Percentiles rank a stretch among this genome's conserved stretches.
These are phyloP conservation scores for Cryptococcus wingfieldii DNA, from an alignment of 1,284 basidiomycete species.

Conservation along the genomic window DNA sequence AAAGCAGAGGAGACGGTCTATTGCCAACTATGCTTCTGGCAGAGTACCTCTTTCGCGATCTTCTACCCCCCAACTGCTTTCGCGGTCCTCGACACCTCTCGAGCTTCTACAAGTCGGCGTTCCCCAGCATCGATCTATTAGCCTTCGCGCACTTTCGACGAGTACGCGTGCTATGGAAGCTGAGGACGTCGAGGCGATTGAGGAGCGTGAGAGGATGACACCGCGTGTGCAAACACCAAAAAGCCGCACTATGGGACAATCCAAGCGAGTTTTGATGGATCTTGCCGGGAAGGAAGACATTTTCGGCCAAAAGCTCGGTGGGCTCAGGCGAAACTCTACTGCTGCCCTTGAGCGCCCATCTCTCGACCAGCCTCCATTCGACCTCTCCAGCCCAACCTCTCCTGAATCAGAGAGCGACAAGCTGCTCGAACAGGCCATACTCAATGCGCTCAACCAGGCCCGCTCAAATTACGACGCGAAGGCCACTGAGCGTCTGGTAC, in stretches of 20 bases:
- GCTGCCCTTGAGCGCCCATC: constrained; percentile 20
- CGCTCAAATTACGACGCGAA: background rate
- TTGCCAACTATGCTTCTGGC: constrained; percentile 2
- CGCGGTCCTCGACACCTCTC: constrained; percentile 16
- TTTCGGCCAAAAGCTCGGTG: constrained; percentile 12
- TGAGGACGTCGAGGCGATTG: constrained; percentile 9
- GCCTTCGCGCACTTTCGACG: constrained; percentile 29
- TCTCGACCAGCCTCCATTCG: constrained; percentile 11
- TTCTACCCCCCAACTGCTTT: background rate
- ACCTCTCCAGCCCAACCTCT: background rate
- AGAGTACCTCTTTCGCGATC: background rate
- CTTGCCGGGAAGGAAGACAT: constrained; percentile 34
- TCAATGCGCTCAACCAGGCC: constrained; percentile 5
- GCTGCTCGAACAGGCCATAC: constrained; percentile 3
- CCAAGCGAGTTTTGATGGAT: constrained; percentile 40
- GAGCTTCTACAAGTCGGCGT: constrained; percentile 29
- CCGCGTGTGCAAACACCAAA: background rate
- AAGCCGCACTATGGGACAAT: constrained; percentile 15
- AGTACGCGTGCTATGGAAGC: constrained; percentile 9
- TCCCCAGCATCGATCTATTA: constrained; percentile 13
- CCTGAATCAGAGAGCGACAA: constrained; percentile 4
- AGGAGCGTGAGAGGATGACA: background rate
- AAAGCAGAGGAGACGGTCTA: constrained; percentile 4
- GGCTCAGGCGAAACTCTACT: constrained; percentile 31
- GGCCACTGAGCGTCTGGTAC: constrained; percentile 10